Conservation (phyloP, 345 rosid species). For the Melaleuca quinquenervia region DNA sequence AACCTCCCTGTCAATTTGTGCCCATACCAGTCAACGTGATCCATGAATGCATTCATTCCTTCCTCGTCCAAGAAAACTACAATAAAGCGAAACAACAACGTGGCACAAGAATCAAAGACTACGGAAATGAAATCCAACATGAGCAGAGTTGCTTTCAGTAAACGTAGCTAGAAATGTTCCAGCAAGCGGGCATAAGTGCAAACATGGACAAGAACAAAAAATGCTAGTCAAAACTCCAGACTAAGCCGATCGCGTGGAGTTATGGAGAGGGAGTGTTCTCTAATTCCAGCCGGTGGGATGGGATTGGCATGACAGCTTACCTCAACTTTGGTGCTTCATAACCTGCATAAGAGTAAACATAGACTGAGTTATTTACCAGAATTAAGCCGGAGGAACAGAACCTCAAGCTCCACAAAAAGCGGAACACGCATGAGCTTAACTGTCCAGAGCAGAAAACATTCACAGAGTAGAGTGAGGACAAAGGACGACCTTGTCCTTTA, state of each 20-base stretch:
- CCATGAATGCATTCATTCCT: background rate
- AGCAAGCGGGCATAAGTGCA: background rate
- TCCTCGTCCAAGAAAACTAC: background rate
- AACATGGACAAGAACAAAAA: background rate
- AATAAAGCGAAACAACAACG: background rate
- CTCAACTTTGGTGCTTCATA: constrained; percentile 54
- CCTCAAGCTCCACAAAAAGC: background rate
- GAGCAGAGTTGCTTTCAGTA: background rate
- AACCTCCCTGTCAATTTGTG: background rate
- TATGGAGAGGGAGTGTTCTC: background rate
- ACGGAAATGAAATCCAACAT: background rate
- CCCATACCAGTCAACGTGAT: background rate
- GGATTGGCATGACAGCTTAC: constrained; percentile 3
- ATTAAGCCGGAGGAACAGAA: background rate
- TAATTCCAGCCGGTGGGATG: background rate
- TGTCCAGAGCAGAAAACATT: background rate
- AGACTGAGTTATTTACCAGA: background rate
- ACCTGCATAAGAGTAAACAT: constrained; percentile 15
- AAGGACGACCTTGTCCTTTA: too few species aligned
- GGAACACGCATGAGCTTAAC: background rate
- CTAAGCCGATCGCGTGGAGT: background rate
- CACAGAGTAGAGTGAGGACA: background rate
- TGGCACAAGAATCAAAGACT: background rate
- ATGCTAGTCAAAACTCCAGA: background rate
- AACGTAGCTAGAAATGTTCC: background rate